Evolutionary conservation across 1,139 yeast species (phyloP).

Genomic region (Geotrichum cucujoidarum): DNA sequence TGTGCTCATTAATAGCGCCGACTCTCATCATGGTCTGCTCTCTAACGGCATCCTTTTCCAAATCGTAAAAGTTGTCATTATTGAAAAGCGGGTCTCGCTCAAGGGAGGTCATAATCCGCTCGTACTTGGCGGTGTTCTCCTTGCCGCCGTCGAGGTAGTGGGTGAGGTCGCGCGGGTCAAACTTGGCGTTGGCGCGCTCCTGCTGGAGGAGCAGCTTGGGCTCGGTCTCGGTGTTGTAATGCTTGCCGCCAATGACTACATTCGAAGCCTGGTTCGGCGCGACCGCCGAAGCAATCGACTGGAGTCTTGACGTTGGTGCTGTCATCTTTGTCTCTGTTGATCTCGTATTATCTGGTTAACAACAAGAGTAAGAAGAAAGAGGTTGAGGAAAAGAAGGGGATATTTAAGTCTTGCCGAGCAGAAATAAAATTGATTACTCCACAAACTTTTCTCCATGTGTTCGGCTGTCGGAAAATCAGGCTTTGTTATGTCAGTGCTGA

Average conservation of each 20-base stretch:
- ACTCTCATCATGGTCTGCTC: constrained; percentile 47
- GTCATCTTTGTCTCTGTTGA: not conserved
- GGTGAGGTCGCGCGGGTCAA: constrained; percentile 42
- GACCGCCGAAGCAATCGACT: constrained; percentile 5
- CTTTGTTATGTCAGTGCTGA: not conserved
- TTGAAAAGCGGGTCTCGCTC: constrained; percentile 50
- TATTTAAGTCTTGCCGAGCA: not conserved
- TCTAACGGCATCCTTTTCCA: constrained; percentile 44
- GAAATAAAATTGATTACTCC: not conserved
- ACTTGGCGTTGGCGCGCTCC: constrained; percentile 43
- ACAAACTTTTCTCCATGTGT: not conserved
- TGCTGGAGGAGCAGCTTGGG: constrained; percentile 28
- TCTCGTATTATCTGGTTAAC: too few species aligned
- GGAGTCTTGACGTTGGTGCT: constrained; percentile 12
- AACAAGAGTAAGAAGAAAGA: not conserved
- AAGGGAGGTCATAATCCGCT: constrained; percentile 41
- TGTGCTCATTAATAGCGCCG: constrained; percentile 42
- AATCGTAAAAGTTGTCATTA: constrained; percentile 45
- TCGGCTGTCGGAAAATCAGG: not conserved
- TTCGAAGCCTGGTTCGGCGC: constrained; percentile 14
- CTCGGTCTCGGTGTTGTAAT: constrained; percentile 23
- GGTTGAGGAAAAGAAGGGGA: not conserved
- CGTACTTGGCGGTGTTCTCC: constrained; percentile 41
- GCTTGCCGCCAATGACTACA: constrained; percentile 26
- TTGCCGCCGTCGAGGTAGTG: constrained; percentile 49